Evolutionary conservation across 345 rosid genomes (phyloP).

Genomic region (Psidium friedrichsthalianum): DNA sequence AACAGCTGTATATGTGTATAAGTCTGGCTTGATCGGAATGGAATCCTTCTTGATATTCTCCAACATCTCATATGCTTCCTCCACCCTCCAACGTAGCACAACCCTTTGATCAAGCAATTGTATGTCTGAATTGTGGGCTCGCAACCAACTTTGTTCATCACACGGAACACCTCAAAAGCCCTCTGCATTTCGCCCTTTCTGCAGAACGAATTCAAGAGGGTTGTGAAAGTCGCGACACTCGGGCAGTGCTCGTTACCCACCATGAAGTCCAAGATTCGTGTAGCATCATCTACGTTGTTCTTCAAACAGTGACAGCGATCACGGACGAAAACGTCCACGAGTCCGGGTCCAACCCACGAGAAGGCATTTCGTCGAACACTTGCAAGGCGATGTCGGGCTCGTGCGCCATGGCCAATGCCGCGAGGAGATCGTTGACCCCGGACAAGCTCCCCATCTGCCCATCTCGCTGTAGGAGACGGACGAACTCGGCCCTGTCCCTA

Average conservation of each 20-base stretch:
- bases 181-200: slow-evolving; percentile 30
- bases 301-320: slow-evolving; percentile 31
- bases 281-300: slow-evolving; percentile 29
- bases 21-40: slow-evolving; percentile 20
- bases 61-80: slow-evolving; percentile 43
- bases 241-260: slow-evolving; percentile 22
- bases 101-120: slow-evolving; percentile 55
- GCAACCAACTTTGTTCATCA: slow-evolving; percentile 27
- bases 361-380: slow-evolving; percentile 13
- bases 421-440: slow-evolving; percentile 23
- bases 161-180: slow-evolving; percentile 31
- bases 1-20: slow-evolving; percentile 42
- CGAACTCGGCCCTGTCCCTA: slow-evolving; percentile 5
- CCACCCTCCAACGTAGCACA: slow-evolving; percentile 61
- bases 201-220: slow-evolving; percentile 29
- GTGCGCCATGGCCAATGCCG: slow-evolving; percentile 18
- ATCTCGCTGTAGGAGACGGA: not conserved
- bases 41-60: slow-evolving; percentile 18
- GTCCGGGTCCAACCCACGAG: slow-evolving; percentile 22
- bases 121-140: slow-evolving; percentile 32
- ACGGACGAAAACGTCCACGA: slow-evolving; percentile 28
- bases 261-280: slow-evolving; percentile 28
- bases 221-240: slow-evolving; percentile 27
- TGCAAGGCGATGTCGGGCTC: slow-evolving; percentile 25
- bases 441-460: slow-evolving; percentile 4